Evolutionary conservation across 116 monocot species (phyloP), one percentile per base, ranked within the genome.

Genomic region (Phalaenopsis hybrid): DNA sequence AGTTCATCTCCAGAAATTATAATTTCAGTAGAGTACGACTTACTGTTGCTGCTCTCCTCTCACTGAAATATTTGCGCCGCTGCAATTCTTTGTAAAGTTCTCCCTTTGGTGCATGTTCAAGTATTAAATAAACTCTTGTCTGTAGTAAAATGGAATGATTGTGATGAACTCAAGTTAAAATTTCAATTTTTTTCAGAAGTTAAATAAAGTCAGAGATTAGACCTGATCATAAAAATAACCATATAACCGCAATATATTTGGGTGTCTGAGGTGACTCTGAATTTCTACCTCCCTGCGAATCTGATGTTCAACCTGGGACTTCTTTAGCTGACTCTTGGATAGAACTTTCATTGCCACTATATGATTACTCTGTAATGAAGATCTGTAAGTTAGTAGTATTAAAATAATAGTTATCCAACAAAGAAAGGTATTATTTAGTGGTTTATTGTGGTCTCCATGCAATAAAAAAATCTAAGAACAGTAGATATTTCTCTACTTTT

Each of bases 221-320:
- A 99, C 99, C 95, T 99, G 95, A 87, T 99, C 99, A 84, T 99
- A 99, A 83, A 99, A 99, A 79, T 99, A 99, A 1, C 99, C 99
- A 86, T 99, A 99, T 17, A 99, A 78, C 8, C 99, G 95, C 20
- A 99, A 81, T 73, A 99, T 99, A 80, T 99, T 99, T 25, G 92
- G 84, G 70, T 99, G 95, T 17, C 99, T 82, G 15, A 99, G 92
- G 83, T 99, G 99, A 74, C 93, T 93, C 82, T 99, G 99, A 51
- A 99, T 99, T 84, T 99, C 99, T 8, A 99, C 99, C 78, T 99
- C 99, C 68, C 99, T 90, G 6, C 93, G 90, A 52, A 99, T 81
- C 82, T 99, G 99, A 70, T 95, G 99, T 83, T 99, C 99, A 23
- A 99, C 99, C 78, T 95, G 90, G 57, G 99, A 95, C 44, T 99